Evolutionary conservation across 2,329 filamentous ascomycete genomes (phyloP).

Genomic region (Penicillium sp.): DNA sequence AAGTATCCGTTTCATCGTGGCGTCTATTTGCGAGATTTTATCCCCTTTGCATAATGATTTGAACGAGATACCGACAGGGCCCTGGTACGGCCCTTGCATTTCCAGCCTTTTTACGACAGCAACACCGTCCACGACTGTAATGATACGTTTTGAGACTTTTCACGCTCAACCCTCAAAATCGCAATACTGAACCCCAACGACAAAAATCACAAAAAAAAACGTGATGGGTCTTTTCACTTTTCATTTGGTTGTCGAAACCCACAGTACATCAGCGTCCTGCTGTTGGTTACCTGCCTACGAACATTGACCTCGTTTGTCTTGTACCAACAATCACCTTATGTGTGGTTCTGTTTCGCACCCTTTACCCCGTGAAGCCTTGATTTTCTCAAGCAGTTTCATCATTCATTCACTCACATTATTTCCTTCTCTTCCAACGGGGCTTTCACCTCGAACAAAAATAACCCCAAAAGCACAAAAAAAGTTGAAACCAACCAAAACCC

Average conservation of each 20-base stretch:
- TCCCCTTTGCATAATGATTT: slow-evolving; percentile 29
- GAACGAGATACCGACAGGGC: slow-evolving; percentile 24
- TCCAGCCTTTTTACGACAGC: slow-evolving; percentile 31
- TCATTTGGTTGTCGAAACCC: slow-evolving; percentile 2
- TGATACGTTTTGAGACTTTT: slow-evolving; percentile 26
- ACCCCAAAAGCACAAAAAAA: background rate
- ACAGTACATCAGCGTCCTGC: background rate
- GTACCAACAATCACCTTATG: background rate
- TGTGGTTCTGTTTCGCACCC: slow-evolving; percentile 5
- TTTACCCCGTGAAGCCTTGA: slow-evolving; percentile 3
- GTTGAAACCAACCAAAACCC: background rate
- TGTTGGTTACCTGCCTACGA: background rate
- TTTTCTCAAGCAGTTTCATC: slow-evolving; percentile 4
- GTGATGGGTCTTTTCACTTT: slow-evolving; percentile 20
- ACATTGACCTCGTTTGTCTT: background rate
- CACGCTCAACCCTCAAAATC: slow-evolving; percentile 11
- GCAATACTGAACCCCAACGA: slow-evolving; percentile 12
- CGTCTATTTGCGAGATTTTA: slow-evolving; percentile 23
- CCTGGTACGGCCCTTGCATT: slow-evolving; percentile 12
- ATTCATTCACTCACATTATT: slow-evolving; percentile 14
- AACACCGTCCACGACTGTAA: slow-evolving; percentile 35
- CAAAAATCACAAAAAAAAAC: slow-evolving; percentile 16
- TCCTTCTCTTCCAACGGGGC: slow-evolving; percentile 6
- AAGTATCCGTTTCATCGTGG: slow-evolving; percentile 22
- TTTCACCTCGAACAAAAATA: background rate